Base-by-base conservation (phyloP, 768 basidiomycete species). In the Tulasnella sp. region DNA sequence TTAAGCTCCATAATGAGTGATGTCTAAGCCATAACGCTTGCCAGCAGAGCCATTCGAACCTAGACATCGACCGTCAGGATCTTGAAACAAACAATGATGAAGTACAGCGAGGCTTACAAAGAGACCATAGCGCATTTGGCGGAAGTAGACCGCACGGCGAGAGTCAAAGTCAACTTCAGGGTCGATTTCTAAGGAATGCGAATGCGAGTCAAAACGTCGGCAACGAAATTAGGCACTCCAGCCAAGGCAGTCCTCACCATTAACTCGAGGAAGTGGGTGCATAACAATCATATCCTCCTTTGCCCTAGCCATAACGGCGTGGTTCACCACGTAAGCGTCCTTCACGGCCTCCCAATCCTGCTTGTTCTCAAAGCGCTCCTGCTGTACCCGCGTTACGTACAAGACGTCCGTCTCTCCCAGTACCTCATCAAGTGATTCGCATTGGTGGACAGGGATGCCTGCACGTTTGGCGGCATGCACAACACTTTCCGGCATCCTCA, bases 221-320 rank as follows among this genome's bases (percentile, higher is more conserved):
- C 26, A 29, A 7, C 52, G 14, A 59, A 1, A 22, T 11, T 22
- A 59, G 63, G 16, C 26, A 47, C 17, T 37, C 19, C 19, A 41
- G 37, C 32, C 64, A 37, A 12, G 73, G 14, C n/a, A 0, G 26
- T 4, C 1, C 87, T 75, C 75, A 89, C 92, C 92, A 73, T 92
- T 94, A 67, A 96, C 88, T 77, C 97, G 82, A 16, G 97, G 97
- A 26, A 99, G 83, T n/a, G 97, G 97, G 80, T 99, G 97, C 95
- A 99, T 96, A 75, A 98, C 94, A 73, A 98, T 98, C 89, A 97
- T 94, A 69, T 95, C 92, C 75, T 93, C 90, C 83, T 98, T 98
- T 11, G 97, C 96, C 52, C 91, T 85, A 5, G 94, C 88, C 34
- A 99, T 84, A 37, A 98, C 88, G 12, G 95, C 92, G 78, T 98